Conservation (phyloP, 2,329 filamentous ascomycete genomes). For the Salinomyces thailandicus region DNA sequence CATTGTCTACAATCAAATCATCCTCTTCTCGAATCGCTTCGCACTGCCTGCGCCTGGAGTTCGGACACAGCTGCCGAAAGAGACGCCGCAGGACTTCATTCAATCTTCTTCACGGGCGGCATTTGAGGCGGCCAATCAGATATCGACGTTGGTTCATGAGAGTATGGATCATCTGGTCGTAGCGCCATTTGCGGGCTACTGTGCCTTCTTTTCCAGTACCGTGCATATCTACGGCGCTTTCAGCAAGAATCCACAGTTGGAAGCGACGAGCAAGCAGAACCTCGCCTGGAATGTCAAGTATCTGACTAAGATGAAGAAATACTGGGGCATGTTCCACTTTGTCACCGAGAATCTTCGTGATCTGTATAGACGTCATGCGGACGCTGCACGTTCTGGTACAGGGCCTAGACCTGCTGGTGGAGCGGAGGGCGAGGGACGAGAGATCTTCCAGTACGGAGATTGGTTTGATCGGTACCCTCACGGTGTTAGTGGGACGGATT, state of each 20-base stretch:
- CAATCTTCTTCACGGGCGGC: constrained; percentile 64
- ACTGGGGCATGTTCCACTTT: constrained; percentile 98
- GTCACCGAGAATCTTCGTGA: constrained; percentile 88
- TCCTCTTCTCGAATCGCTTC: constrained; percentile 82
- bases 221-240: constrained; percentile 92
- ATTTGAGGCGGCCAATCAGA: constrained; percentile 72
- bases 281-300: constrained; percentile 82
- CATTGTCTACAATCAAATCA: constrained; percentile 78
- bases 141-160: constrained; percentile 74
- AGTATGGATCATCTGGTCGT: constrained; percentile 70
- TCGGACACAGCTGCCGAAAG: constrained; percentile 45
- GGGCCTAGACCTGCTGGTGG: constrained; percentile 21
- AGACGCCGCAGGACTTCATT: constrained; percentile 68
- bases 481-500: constrained; percentile 75
- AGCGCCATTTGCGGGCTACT: constrained; percentile 90
- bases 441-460: constrained; percentile 89
- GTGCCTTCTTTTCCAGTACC: constrained; percentile 82
- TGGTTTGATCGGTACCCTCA: constrained; percentile 96
- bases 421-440: constrained; percentile 17
- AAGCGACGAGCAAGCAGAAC: constrained; percentile 70
- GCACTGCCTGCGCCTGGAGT: constrained; percentile 59
- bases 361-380: constrained; percentile 73
- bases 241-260: constrained; percentile 66
- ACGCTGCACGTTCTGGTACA: constrained; percentile 60
- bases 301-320: constrained; percentile 86